Base-by-base conservation (phyloP, 2,329 filamentous ascomycete species). In the Fusarium redolens region DNA sequence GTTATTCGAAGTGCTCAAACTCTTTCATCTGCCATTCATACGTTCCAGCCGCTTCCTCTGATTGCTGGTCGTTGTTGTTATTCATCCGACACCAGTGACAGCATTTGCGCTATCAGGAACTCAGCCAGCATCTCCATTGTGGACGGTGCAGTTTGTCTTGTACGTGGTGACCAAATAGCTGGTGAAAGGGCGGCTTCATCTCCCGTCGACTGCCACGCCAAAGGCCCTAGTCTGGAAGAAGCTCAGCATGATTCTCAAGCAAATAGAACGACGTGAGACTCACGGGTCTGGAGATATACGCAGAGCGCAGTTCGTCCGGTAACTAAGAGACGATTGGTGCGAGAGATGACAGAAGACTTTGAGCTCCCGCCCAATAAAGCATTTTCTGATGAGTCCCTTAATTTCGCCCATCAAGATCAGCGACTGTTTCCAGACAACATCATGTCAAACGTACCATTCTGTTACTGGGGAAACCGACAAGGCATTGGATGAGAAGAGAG, bases 261-360 rank as follows among this genome's bases (percentile, higher is more conserved):
- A 33, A 13, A 5, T 22, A 5, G 5, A 50, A 33, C n/a, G n/a
- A 25, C n/a, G 17, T 25, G 12, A 2, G 13, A 14, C 6, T 3
- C 14, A 35, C 30, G 3, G 1, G 8, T 11, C 0, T 15, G 25
- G 7, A 31, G 48, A 9, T 35, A 18, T 6, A 14, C 10, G 4
- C 6, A 9, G 12, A 18, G n/a, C 8, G n/a, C n/a, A 35, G 1
- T 51, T 18, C 11, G 20, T 18, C 15, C 6, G 12, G 17, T n/a
- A 37, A 33, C 47, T 22, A 33, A 58, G 7, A 18, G 45, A 40
- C 50, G 37, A 35, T 38, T 47, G 17, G 13, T 68, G 37, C 55
- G 55, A 11, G 63, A 68, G 20, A 54, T 54, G 35, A 43, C 15
- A 1, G 55, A 68, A 14, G 56, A 68, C 14, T 7, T 62, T 14